Base-by-base conservation (phyloP, 352 stramenopile species). In the Pythium diclinum region DNA sequence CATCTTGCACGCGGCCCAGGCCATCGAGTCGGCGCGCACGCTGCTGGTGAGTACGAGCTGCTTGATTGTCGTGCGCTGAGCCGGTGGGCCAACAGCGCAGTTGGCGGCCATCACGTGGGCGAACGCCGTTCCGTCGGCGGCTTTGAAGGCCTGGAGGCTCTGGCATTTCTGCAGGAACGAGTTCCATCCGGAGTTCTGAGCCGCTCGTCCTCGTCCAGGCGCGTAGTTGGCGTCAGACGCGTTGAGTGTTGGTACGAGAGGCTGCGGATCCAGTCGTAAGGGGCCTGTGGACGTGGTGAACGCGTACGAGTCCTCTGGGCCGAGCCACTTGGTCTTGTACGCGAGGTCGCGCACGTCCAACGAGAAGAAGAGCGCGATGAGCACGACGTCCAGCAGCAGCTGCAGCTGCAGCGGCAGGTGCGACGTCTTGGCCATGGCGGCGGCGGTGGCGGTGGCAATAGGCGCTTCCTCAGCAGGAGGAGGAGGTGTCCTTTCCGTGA, bases 241-340 rank as follows among this genome's bases (percentile, higher is more conserved):
- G 9, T 51, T 56, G 3, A 23, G 3, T 0, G 53, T n/a, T 2
- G 51, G 11, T 10, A 47, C 33, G 17, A 74, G 52, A 16, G 67
- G 36, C 9, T 38, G 14, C 4, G 6, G 23, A 2, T 66, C 48
- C 30, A 73, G 40, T 1, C 19, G 48, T 4, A 72, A 55, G 6
- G 56, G 13, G 13, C 13, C 10, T 0, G 61, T 58, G 9, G 56
- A 55, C 0, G 61, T 58, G 0, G 67, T 51, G 67, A 74, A 74
- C 23, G 67, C 66, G 49, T 61, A 75, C 64, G 68, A 68, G 44
- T 72, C 59, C 5, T 63, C 19, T 0, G 68, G 68, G 6, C 68
- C 68, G 46, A 75, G 25, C 64, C 68, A 71, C 17, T 21, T 48
- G 19, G 59, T 75, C 63, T 72, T 75, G 68, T 61, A 71, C 17